Base-by-base conservation (phyloP, 768 basidiomycete species). In the Asterophora parasitica region DNA sequence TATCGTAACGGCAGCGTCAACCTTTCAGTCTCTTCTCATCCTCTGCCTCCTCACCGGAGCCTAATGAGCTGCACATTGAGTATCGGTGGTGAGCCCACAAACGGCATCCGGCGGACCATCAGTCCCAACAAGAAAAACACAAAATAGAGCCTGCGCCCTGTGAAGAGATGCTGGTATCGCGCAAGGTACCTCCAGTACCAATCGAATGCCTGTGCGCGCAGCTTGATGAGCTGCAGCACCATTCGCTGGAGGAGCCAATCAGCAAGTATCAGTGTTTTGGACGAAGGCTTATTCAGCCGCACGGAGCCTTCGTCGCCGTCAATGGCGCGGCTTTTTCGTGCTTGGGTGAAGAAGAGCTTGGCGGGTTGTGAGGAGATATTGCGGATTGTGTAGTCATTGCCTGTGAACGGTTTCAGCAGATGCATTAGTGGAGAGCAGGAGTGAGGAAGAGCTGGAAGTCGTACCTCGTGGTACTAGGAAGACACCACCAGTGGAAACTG, bases 271-370 rank as follows among this genome's bases (percentile, higher is more conserved):
- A 52, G 39, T 9, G 53, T 42, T 35, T 55, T 52, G 15, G 55
- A 50, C 5, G 55, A 49, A 13, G 59, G 57, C 6, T 50, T 49
- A 7, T 46, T 46, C 34, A 52, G 39, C 16, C 46, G 40, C 17
- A 19, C 34, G 16, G 48, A 28, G 23, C 53, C 36, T 15, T 42
- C 55, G 28, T 50, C 37, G 15, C 13, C 31, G 30, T 26, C 34
- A 16, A 7, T 48, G n/a, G 51, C 58, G 10, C 28, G 28, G 9
- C 8, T 31, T 52, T 75, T 76, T 23, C 76, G 69, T n/a, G 89
- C 90, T 69, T 97, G 95, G 0, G 92, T 85, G 69, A 97, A 98
- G 71, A 95, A 96, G 7, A 98, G 66, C 58, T 78, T 81, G 16
- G 85, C 91, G 41, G 87, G 83, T 30, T 88, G 81, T 40, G 85